Percentiles rank a stretch among this genome's conserved stretches.
These are phyloP conservation scores for Kwoniella pini DNA, from an alignment of 768 basidiomycete genomes.

Conservation along the genomic window DNA sequence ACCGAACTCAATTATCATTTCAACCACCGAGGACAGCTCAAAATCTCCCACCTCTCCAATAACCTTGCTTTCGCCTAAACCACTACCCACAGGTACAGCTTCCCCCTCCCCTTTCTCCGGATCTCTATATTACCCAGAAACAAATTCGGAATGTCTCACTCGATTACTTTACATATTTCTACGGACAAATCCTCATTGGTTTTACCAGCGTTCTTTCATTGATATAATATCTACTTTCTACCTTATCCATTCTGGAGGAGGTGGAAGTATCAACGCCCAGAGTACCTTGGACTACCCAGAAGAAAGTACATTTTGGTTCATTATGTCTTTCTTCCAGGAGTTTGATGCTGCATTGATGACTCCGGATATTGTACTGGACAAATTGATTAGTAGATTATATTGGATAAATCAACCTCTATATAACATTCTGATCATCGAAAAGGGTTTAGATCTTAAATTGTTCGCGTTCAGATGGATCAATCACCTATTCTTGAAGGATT, in stretches of 20 bases:
- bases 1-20: neutral
- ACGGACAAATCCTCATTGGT: conserved; percentile 22
- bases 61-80: conserved; percentile 33
- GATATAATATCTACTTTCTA: conserved; percentile 33
- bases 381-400: conserved; percentile 22
- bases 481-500: conserved; percentile 31
- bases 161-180: conserved; percentile 30
- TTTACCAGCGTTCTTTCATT: conserved; percentile 18
- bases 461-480: conserved; percentile 48
- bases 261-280: conserved; percentile 2
- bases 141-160: conserved; percentile 28
- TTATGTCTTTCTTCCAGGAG: conserved; percentile 40
- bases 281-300: conserved; percentile 25
- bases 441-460: conserved; percentile 37
- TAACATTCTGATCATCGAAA: conserved; percentile 15
- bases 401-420: conserved; percentile 41
- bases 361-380: neutral
- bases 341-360: conserved; percentile 26
- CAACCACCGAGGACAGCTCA: neutral
- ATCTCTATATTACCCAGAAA: conserved; percentile 24
- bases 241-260: conserved; percentile 21
- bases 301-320: conserved; percentile 45
- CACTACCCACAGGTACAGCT: conserved; percentile 15
- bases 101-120: conserved; percentile 6
- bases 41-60: conserved; percentile 22